Evolutionary conservation across 148 eudicot genomes (phyloP).

Genomic region (Arbutus unedo): DNA sequence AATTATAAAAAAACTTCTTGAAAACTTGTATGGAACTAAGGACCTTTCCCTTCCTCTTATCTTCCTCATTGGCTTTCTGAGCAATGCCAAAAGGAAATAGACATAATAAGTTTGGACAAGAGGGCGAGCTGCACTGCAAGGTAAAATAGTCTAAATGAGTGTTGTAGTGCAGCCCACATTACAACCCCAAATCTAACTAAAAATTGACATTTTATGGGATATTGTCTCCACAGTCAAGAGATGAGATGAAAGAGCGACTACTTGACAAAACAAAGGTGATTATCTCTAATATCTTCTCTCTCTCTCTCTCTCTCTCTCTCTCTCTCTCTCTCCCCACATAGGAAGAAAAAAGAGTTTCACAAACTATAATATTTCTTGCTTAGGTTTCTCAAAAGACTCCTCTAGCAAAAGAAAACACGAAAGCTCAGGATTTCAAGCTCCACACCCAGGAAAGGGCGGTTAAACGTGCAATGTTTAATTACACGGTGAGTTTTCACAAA

Average conservation of each 20-base stretch:
- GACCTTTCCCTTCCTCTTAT: too few species aligned
- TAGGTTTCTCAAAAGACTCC: conserved; percentile 35
- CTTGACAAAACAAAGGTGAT: conserved; percentile 1
- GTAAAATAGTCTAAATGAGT: too few species aligned
- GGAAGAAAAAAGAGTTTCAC: background rate
- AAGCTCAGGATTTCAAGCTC: conserved; percentile 53
- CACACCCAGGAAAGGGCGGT: conserved; percentile 73
- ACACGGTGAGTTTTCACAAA: conserved; percentile 40
- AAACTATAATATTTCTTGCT: background rate
- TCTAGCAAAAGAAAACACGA: conserved; percentile 49
- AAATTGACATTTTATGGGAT: background rate
- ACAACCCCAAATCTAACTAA: background rate
- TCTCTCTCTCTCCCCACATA: background rate
- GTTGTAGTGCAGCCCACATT: too few species aligned
- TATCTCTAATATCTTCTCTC: background rate
- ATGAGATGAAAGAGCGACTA: conserved; percentile 15
- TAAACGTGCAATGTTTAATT: conserved; percentile 58
- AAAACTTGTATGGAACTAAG: too few species aligned
- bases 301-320: background rate
- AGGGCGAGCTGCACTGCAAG: too few species aligned
- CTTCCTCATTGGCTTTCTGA: too few species aligned
- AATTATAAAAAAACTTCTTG: too few species aligned
- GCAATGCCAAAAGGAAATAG: too few species aligned
- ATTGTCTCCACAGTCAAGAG: conserved; percentile 11
- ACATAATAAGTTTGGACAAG: too few species aligned